phyloP scores from a whole-genome alignment of 2,329 filamentous ascomycete genomes.

The Colletotrichum truncatum region DNA sequence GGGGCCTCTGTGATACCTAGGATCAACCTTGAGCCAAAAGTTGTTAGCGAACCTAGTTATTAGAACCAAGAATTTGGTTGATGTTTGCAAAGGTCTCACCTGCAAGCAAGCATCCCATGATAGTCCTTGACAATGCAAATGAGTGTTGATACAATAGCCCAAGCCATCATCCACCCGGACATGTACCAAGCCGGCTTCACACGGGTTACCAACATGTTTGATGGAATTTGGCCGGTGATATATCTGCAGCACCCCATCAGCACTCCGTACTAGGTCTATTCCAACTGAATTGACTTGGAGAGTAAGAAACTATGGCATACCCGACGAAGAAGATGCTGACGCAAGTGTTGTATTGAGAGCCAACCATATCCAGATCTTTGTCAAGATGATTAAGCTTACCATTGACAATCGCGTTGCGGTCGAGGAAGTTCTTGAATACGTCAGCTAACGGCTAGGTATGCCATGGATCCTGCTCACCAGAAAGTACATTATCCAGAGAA shows the following conservation, averaged over 20 bases:
- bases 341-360: constrained; percentile 39
- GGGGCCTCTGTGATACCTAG: constrained; percentile 29
- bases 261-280: constrained; percentile 40
- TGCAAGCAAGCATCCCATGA: constrained; percentile 17
- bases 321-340: constrained; percentile 26
- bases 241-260: constrained; percentile 15
- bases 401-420: constrained; percentile 40
- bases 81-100: not conserved
- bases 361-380: constrained; percentile 38
- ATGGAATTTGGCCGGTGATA: constrained; percentile 35
- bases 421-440: constrained; percentile 31
- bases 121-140: constrained; percentile 20
- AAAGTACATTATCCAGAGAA: constrained; percentile 34
- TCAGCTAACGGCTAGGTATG: no score
- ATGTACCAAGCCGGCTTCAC: constrained; percentile 32
- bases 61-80: not conserved
- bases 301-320: no score
- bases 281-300: no score
- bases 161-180: constrained; percentile 21
- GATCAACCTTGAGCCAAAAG: not conserved
- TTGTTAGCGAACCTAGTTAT: not conserved
- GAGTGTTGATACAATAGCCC: constrained; percentile 19
- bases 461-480: no score
- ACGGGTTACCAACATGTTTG: constrained; percentile 43
- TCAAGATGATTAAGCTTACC: constrained; percentile 39